Base-by-base conservation (phyloP, 192 early-diverging fungal species). In the Rhizophlyctis rosea region DNA sequence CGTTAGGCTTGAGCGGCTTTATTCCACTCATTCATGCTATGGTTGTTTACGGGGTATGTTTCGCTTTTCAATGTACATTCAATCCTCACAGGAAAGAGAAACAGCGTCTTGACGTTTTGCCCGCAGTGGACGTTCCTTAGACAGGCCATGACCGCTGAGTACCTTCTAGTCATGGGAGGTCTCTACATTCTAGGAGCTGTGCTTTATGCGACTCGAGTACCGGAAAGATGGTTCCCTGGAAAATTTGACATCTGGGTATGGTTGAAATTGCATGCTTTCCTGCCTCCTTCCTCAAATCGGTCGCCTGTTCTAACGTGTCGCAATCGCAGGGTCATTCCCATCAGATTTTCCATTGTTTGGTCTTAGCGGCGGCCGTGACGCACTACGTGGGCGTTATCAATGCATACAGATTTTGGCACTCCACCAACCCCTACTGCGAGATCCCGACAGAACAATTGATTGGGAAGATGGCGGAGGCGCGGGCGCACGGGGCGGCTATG, bases 271-370 rank as follows among this genome's bases (percentile, higher is more conserved):
- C 16, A 63, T 3, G 3, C 34, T 14, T 47, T 4, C 14, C n/a
- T 25, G 9, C n/a, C 23, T 18, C 14, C 54, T 13, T 34, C 0
- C 1, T 58, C 33, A 23, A 18, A 44, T 7, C 7, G 9, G 39
- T 44, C 18, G n/a, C 11, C 27, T 21, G 55, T 27, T 65, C 34
- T 14, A n/a, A n/a, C n/a, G n/a, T n/a, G n/a, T n/a, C n/a, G n/a
- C n/a, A n/a, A n/a, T n/a, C n/a, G 16, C 47, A 65, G 61, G n/a
- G 69, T 47, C 75, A 89, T 2, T 92, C 90, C 31, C 94, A 94
- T 66, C 95, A 97, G 75, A 93, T 97, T 39, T 95, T 92, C 65
- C 95, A 97, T 57, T 31, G 90, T 2, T 85, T 88, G 50, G 91
- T 94, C 7, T 77, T 95, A 5, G 60, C 79, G 3, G 95, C 88